These are phyloP conservation scores for Perilla frutescens DNA, from an alignment of 257 asterid species.

Conservation along the genomic window DNA sequence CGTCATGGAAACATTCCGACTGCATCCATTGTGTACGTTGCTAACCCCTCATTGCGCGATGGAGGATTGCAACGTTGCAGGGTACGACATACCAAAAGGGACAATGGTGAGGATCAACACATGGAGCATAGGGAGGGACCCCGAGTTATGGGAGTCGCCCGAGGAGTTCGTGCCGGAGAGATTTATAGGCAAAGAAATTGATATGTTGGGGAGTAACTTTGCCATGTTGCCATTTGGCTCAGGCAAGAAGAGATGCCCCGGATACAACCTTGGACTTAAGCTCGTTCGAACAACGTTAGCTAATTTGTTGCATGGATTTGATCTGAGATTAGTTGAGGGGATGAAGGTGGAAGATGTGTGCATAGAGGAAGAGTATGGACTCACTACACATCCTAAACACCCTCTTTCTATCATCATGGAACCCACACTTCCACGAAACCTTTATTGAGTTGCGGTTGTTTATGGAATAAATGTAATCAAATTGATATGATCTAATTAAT, in stretches of 20 bases:
- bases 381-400: background rate
- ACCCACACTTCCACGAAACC: slow-evolving; percentile 19
- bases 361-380: background rate
- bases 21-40: slow-evolving; percentile 35
- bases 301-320: slow-evolving; percentile 6
- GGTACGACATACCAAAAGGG: slow-evolving; percentile 36
- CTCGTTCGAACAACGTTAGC: slow-evolving; percentile 5
- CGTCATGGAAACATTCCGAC: slow-evolving; percentile 35
- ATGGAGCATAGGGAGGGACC: slow-evolving; percentile 41
- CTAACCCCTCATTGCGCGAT: slow-evolving; percentile 31
- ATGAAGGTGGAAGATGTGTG: background rate
- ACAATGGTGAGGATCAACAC: slow-evolving; percentile 29
- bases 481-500: too few relatives aligned
- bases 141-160: slow-evolving; percentile 26
- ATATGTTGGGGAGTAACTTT: slow-evolving; percentile 29
- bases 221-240: slow-evolving; percentile 32
- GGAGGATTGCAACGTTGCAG: slow-evolving; percentile 39
- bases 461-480: too few relatives aligned
- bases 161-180: slow-evolving; percentile 37
- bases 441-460: background rate
- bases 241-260: background rate
- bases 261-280: slow-evolving; percentile 13
- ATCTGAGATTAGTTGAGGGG: background rate
- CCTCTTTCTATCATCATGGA: background rate
- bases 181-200: slow-evolving; percentile 33